Base-by-base conservation (phyloP, 768 basidiomycete genomes). In the Podaxis mareebaensis region DNA sequence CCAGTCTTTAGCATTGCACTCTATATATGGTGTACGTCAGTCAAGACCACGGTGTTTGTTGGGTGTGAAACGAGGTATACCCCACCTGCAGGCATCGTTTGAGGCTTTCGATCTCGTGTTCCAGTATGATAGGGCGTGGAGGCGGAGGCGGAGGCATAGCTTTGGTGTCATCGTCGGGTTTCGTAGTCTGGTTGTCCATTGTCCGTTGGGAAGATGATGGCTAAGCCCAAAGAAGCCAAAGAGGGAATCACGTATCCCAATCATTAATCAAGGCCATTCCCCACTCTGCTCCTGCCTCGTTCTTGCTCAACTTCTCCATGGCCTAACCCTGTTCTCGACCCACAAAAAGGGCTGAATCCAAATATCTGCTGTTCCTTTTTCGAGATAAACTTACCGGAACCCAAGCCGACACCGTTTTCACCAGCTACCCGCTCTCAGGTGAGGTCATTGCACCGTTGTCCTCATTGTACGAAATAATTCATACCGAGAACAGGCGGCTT, bases 1-100 rank as follows among this genome's bases (percentile, higher is more conserved):
- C 84, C 90, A 1, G 89, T 87, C 72, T 86, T 90, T 3, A 91
- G 75, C 5, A 86, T 81, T n/a, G 86, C 84, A 67, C 85, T 85
- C 89, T 83, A 58, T 67, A 52, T 33, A 48, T 3, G 33, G 59
- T 67, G 53, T 33, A 48, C 3, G 33, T 57, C 20, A 57, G 57
- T 42, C 17, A 13, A 17, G 20, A 22, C n/a, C 24, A 48, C 15
- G 17, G 22, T 11, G 15, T 22, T 8, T 5, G 10, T 6, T 12
- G 20, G 13, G 8, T n/a, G 26, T 12, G 22, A 33, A 3, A 10
- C 46, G 55, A 49, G 33, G 48, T 24, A 39, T 51, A 2, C 58
- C 3, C 22, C 38, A 85, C 91, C 79, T 85, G 85, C 26, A 93
- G 77, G 70, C 83, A 87, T 10, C 73, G 71, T 4, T 79, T 74